Conservation (phyloP, 1,284 basidiomycete species). For the Anthracocystis walkeri region DNA sequence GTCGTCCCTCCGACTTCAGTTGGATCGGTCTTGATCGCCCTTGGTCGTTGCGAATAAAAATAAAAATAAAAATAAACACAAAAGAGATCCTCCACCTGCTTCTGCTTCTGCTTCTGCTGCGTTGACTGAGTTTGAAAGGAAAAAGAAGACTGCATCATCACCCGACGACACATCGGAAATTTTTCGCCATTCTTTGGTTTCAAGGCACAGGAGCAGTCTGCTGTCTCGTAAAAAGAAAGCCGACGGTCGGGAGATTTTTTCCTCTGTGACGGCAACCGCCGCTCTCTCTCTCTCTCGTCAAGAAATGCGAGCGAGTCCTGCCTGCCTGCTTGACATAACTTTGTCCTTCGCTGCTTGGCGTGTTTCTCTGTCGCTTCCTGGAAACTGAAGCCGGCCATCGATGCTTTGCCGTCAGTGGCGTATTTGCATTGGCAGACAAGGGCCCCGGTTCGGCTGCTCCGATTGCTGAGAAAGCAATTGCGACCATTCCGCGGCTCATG, state of each 20-base stretch:
- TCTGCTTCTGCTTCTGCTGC: neutral
- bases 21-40: neutral
- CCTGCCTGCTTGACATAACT: too few relatives aligned
- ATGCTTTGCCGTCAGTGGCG: too few relatives aligned
- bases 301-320: too few relatives aligned
- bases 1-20: neutral
- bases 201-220: constrained; percentile 2
- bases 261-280: neutral
- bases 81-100: constrained; percentile 1
- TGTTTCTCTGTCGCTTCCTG: too few relatives aligned
- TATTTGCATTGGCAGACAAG: too few relatives aligned
- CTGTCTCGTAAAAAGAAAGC: neutral
- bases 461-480: too few relatives aligned
- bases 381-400: too few relatives aligned
- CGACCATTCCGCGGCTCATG: too few relatives aligned
- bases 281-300: neutral
- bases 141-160: constrained; percentile 9
- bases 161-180: constrained; percentile 1
- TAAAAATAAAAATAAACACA: neutral
- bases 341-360: too few relatives aligned
- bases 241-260: constrained; percentile 12
- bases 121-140: neutral
- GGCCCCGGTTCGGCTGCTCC: too few relatives aligned
- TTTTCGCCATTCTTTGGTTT: neutral
- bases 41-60: neutral